Percentiles rank a stretch among this genome's conserved stretches.
Conservation (phyloP, 257 asterid species). For the Anisodus acutangulus region DNA sequence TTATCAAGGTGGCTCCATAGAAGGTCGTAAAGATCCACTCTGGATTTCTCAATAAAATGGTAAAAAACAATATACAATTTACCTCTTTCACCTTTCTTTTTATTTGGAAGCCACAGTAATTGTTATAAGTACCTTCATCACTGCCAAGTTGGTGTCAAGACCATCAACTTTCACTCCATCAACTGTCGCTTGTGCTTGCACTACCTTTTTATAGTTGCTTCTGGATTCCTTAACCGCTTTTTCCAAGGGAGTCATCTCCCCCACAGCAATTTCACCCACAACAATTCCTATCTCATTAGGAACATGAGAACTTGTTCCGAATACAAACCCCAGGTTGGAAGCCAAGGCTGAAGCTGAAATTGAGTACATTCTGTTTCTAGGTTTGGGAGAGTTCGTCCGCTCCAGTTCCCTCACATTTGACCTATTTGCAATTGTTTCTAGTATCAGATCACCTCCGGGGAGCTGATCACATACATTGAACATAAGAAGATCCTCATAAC, state of each 20-base stretch:
- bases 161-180: constrained; percentile 95
- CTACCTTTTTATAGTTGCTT: constrained; percentile 72
- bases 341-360: constrained; percentile 73
- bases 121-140: constrained; percentile 71
- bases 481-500: constrained; percentile 75
- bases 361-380: constrained; percentile 59
- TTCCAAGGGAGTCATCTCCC: constrained; percentile 75
- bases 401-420: constrained; percentile 53
- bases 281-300: constrained; percentile 55
- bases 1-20: neutral
- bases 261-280: constrained; percentile 87
- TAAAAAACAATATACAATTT: neutral
- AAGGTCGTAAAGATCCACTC: neutral
- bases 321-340: constrained; percentile 66
- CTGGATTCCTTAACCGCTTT: constrained; percentile 85
- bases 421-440: constrained; percentile 78
- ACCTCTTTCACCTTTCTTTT: neutral
- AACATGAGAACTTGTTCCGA: constrained; percentile 58
- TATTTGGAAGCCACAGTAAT: constrained; percentile 1
- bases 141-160: constrained; percentile 86
- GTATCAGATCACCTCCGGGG: constrained; percentile 85
- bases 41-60: neutral
- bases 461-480: constrained; percentile 93
- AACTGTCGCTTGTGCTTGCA: constrained; percentile 81
- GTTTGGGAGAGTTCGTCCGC: constrained; percentile 45